Percentiles rank a stretch among this genome's conserved stretches.
phyloP scores from a whole-genome alignment of 352 stramenopile genomes.

The Phytophthora tentaculata region DNA sequence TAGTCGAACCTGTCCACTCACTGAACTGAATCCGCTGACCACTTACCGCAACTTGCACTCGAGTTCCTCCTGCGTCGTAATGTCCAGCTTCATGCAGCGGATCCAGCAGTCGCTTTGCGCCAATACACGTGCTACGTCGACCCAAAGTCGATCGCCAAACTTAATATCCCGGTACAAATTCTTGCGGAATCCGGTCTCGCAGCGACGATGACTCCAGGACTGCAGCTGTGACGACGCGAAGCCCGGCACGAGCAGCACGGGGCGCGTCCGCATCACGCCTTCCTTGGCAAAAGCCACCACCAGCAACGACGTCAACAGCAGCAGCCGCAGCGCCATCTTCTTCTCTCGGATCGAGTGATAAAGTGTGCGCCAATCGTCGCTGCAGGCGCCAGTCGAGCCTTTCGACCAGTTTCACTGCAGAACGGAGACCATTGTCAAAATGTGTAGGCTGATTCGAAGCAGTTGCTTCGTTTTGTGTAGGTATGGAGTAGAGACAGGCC shows the following conservation, averaged over 20 bases:
- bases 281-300: constrained; percentile 5
- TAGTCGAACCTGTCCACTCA: constrained; percentile 8
- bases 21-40: constrained; percentile 4
- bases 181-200: constrained; percentile 69
- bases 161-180: constrained; percentile 82
- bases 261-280: constrained; percentile 39
- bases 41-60: constrained; percentile 76
- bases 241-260: constrained; percentile 76
- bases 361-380: constrained; percentile 26
- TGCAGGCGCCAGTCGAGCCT: not conserved
- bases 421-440: not conserved
- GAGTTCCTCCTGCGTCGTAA: constrained; percentile 69
- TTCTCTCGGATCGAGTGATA: constrained; percentile 2
- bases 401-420: constrained; percentile 4
- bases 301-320: constrained; percentile 13
- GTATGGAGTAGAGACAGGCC: constrained; percentile 1
- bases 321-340: constrained; percentile 8
- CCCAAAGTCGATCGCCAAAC: constrained; percentile 78
- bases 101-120: constrained; percentile 82
- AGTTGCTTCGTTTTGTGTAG: not conserved
- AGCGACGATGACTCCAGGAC: constrained; percentile 66
- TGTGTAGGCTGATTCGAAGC: constrained; percentile 2
- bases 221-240: constrained; percentile 85
- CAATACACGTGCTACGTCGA: constrained; percentile 75
- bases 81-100: constrained; percentile 76